Evolutionary conservation across 306 rosid genomes (phyloP).

Genomic region (Acmispon strigosus): DNA sequence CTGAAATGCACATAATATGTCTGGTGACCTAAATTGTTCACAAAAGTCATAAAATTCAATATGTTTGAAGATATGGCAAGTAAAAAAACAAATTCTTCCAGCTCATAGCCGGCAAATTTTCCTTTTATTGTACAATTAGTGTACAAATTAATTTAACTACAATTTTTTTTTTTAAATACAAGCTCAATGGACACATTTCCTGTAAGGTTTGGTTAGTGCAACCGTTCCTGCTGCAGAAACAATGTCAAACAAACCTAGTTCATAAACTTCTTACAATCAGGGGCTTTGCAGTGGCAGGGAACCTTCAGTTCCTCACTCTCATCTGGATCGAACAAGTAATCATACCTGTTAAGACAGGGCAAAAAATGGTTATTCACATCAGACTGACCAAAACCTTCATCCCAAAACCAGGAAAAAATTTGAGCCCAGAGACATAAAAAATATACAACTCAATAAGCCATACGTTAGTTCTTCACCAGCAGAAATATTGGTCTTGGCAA

Average conservation of each 20-base stretch:
- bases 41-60: background rate
- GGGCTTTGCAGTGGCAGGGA: too few species aligned
- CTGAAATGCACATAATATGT: background rate
- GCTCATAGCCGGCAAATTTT: constrained; percentile 17
- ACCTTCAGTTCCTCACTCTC: too few species aligned
- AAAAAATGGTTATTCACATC: background rate
- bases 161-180: background rate
- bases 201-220: constrained; percentile 22
- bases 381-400: too few species aligned
- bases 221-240: constrained; percentile 12
- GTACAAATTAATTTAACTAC: constrained; percentile 16
- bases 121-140: constrained; percentile 11
- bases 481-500: background rate
- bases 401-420: too few species aligned
- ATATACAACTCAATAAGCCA: too few species aligned
- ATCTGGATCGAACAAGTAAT: too few species aligned
- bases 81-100: background rate
- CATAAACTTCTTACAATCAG: too few species aligned
- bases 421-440: too few species aligned
- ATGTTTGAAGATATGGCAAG: background rate
- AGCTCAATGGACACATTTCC: constrained; percentile 13
- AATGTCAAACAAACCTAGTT: background rate
- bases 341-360: too few species aligned
- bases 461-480: too few species aligned
- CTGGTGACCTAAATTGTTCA: background rate